phyloP scores from a whole-genome alignment of 352 stramenopile genomes.

The Phytopythium cucurbitacearum region DNA sequence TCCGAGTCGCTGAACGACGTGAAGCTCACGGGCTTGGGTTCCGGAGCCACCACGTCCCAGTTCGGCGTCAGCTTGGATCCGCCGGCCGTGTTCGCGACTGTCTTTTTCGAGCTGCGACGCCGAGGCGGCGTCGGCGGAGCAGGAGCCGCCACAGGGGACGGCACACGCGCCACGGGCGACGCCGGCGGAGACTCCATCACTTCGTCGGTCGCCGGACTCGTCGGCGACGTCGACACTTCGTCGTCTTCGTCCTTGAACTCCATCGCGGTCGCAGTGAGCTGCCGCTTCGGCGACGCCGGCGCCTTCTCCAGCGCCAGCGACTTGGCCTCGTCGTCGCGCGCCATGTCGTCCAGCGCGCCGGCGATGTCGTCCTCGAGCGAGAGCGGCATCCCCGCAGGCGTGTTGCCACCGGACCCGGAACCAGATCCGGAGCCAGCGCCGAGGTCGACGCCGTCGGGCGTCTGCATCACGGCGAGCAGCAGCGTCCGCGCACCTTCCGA shows the following conservation, averaged over 20 bases:
- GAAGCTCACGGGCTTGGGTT: slow-evolving; percentile 72
- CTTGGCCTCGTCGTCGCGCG: slow-evolving; percentile 28
- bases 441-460: slow-evolving; percentile 75
- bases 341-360: slow-evolving; percentile 11
- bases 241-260: slow-evolving; percentile 25
- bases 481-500: slow-evolving; percentile 83
- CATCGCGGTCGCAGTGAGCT: slow-evolving; percentile 21
- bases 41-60: slow-evolving; percentile 62
- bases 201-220: slow-evolving; percentile 9
- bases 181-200: slow-evolving; percentile 7
- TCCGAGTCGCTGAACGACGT: slow-evolving; percentile 86
- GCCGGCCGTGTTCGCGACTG: slow-evolving; percentile 4
- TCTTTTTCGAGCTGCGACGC: slow-evolving; percentile 2
- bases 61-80: slow-evolving; percentile 53
- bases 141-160: slow-evolving; percentile 16
- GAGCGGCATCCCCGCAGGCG: no score
- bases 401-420: no score
- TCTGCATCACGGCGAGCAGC: slow-evolving; percentile 86
- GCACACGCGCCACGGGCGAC: neutral
- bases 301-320: slow-evolving; percentile 6
- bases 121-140: slow-evolving; percentile 15
- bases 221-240: slow-evolving; percentile 14
- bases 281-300: slow-evolving; percentile 1
- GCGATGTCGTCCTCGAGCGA: neutral
- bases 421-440: slow-evolving; percentile 6